Conservation (phyloP, 306 rosid genomes). For the Cucurbita moschata region DNA sequence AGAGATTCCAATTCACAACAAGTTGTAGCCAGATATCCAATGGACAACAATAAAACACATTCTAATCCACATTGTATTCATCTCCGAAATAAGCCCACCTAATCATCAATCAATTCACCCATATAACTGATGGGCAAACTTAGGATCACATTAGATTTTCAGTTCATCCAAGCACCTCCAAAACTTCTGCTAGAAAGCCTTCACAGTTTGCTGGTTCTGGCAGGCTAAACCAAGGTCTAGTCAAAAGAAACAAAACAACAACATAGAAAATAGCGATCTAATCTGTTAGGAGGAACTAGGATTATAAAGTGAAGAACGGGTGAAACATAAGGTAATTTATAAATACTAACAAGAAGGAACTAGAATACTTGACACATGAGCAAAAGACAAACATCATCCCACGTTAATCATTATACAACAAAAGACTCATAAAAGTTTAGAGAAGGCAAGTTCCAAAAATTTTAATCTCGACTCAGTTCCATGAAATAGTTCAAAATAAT, state of each 20-base stretch:
- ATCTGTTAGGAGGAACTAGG: background rate
- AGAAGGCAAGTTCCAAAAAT: background rate
- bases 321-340: background rate
- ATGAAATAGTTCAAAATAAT: background rate
- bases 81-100: background rate
- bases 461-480: background rate
- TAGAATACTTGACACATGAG: background rate
- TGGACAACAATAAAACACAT: background rate
- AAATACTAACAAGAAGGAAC: background rate
- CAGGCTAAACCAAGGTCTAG: conserved; percentile 7
- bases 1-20: background rate
- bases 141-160: conserved; percentile 2
- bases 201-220: conserved; percentile 8
- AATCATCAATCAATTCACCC: conserved; percentile 2
- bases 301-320: background rate
- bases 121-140: background rate
- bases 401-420: background rate
- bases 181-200: conserved; percentile 5
- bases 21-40: background rate
- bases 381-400: background rate
- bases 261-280: background rate
- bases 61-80: background rate
- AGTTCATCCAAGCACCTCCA: conserved; percentile 7
- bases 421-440: background rate
- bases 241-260: conserved; percentile 4